Percentiles rank a stretch among this genome's conserved stretches.
phyloP scores from a whole-genome alignment of 495 filamentous ascomycete genomes.

The Penicillium cataractarum region DNA sequence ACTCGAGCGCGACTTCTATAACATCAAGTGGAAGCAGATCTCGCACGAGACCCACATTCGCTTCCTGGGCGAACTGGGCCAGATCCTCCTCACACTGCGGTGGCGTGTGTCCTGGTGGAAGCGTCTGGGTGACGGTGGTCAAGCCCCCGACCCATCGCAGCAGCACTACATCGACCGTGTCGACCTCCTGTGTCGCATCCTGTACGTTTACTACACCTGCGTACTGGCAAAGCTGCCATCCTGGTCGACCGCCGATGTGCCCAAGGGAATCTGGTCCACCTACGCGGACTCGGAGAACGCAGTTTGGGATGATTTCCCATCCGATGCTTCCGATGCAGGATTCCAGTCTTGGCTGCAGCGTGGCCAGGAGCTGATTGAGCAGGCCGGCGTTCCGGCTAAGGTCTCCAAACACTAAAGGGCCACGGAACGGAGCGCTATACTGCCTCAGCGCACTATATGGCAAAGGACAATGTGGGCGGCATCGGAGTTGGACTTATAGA shows the following conservation, averaged over 20 bases:
- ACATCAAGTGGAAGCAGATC: constrained; percentile 56
- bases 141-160: constrained; percentile 45
- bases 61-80: constrained; percentile 49
- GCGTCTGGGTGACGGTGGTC: constrained; percentile 48
- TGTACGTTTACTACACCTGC: constrained; percentile 56
- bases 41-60: constrained; percentile 48
- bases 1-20: constrained; percentile 54
- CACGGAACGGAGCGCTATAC: background rate
- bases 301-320: constrained; percentile 51
- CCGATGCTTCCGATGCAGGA: constrained; percentile 45
- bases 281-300: constrained; percentile 51
- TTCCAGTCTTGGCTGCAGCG: constrained; percentile 48
- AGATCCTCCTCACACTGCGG: constrained; percentile 51
- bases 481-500: constrained; percentile 41
- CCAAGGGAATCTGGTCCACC: constrained; percentile 49
- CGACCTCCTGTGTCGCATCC: constrained; percentile 50
- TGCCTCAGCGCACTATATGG: background rate
- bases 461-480: constrained; percentile 20
- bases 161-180: constrained; percentile 53
- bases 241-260: constrained; percentile 43
- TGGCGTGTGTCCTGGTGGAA: constrained; percentile 58
- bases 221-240: constrained; percentile 52
- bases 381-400: constrained; percentile 45
- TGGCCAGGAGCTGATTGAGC: constrained; percentile 47
- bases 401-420: constrained; percentile 33